Percentiles rank a stretch among this genome's conserved stretches.
Evolutionary conservation across 176 grass and related monocot species (phyloP).

Genomic region (Eleusine indica): DNA sequence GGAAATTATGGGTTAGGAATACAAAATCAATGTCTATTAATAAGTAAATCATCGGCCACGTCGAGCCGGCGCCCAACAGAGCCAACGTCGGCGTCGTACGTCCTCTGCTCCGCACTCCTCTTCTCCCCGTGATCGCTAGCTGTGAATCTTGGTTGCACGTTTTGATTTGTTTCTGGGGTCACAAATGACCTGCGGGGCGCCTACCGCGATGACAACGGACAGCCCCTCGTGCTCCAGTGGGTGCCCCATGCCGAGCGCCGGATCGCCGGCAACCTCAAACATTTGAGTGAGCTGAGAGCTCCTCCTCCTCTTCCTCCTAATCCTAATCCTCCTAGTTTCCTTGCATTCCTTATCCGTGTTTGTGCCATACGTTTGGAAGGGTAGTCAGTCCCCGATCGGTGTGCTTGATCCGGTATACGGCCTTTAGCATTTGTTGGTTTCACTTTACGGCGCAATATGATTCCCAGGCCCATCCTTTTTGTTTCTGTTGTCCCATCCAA

Average conservation of each 20-base stretch:
- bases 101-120: background rate
- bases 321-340: background rate
- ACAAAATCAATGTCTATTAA: too few species aligned
- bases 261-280: conserved; percentile 74
- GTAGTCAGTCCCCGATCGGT: background rate
- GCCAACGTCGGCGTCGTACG: conserved; percentile 89
- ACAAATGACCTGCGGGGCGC: conserved; percentile 52
- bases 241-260: conserved; percentile 81
- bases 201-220: conserved; percentile 85
- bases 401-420: background rate
- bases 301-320: background rate
- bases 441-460: background rate
- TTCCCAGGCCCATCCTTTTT: background rate
- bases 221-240: conserved; percentile 84
- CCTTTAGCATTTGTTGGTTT: background rate
- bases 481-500: background rate
- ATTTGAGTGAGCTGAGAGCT: conserved; percentile 66
- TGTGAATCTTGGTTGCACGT: background rate
- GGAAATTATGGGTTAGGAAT: too few species aligned
- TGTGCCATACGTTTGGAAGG: background rate
- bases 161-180: background rate
- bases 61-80: conserved; percentile 88
- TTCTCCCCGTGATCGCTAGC: background rate
- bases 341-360: background rate
- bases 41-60: conserved; percentile 39